Evolutionary conservation across 345 rosid genomes (phyloP).

Genomic region (Lepidium africanum): DNA sequence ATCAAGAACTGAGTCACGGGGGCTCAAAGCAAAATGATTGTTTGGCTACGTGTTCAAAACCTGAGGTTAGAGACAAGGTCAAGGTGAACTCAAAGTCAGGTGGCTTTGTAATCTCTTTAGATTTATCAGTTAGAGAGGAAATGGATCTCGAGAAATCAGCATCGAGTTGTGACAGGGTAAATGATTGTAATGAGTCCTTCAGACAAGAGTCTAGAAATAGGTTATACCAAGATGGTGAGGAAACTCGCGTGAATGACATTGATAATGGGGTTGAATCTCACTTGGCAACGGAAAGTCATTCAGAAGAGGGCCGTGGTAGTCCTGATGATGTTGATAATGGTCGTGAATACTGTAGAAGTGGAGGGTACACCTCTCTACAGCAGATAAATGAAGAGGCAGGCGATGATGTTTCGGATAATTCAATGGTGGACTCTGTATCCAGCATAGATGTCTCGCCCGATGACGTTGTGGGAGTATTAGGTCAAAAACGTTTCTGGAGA

Average conservation of each 20-base stretch:
- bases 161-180: conserved; percentile 24
- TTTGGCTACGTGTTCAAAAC: conserved; percentile 3
- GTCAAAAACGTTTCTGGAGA: conserved; percentile 89
- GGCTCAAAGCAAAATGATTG: not conserved
- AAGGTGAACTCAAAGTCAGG: conserved; percentile 27
- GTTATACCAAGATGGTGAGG: conserved; percentile 15
- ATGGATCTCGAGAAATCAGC: conserved; percentile 12
- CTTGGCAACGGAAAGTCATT: conserved; percentile 19
- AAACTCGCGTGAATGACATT: conserved; percentile 9
- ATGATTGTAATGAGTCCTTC: conserved; percentile 26
- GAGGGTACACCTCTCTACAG: conserved; percentile 21
- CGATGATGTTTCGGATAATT: conserved; percentile 46
- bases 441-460: conserved; percentile 62
- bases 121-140: conserved; percentile 18
- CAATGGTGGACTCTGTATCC: conserved; percentile 60
- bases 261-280: conserved; percentile 27
- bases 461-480: conserved; percentile 79
- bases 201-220: conserved; percentile 29
- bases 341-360: conserved; percentile 24
- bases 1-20: not conserved
- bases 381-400: conserved; percentile 42
- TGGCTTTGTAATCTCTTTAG: conserved; percentile 13
- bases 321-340: conserved; percentile 31
- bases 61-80: conserved; percentile 12
- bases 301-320: conserved; percentile 28